Percentiles rank a stretch among this genome's conserved stretches.
These are phyloP conservation scores for Mycotypha africana DNA, from an alignment of 371 early-diverging fungal species.

Conservation along the genomic window DNA sequence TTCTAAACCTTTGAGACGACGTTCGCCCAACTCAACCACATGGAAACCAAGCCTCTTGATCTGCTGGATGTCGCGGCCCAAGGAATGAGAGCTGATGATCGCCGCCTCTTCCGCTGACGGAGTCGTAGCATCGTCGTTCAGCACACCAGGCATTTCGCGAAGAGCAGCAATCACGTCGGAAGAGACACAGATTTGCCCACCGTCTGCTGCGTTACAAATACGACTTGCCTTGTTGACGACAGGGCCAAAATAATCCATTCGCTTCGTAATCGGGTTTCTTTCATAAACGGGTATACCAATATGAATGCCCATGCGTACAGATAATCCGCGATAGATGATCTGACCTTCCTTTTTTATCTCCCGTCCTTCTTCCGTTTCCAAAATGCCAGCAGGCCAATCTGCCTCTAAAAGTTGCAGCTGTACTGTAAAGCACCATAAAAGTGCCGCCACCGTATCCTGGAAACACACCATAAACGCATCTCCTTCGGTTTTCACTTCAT, in stretches of 20 bases:
- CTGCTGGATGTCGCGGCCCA: slow-evolving; percentile 55
- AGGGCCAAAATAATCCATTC: slow-evolving; percentile 97
- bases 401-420: slow-evolving; percentile 79
- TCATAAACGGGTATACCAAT: slow-evolving; percentile 90
- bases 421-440: slow-evolving; percentile 88
- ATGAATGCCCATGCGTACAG: slow-evolving; percentile 95
- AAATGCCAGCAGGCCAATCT: slow-evolving; percentile 91
- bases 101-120: neutral
- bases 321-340: slow-evolving; percentile 81
- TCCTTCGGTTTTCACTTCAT: slow-evolving; percentile 97
- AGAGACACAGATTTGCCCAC: slow-evolving; percentile 83
- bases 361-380: slow-evolving; percentile 75
- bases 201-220: slow-evolving; percentile 85
- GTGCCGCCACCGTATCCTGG: slow-evolving; percentile 78
- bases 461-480: slow-evolving; percentile 97
- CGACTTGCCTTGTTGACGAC: slow-evolving; percentile 90
- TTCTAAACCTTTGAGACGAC: slow-evolving; percentile 84
- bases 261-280: slow-evolving; percentile 82
- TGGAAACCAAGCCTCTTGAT: slow-evolving; percentile 69
- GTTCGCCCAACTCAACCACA: slow-evolving; percentile 74
- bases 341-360: slow-evolving; percentile 59
- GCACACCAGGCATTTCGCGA: slow-evolving; percentile 31
- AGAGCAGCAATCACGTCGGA: slow-evolving; percentile 60
- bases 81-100: slow-evolving; percentile 9
- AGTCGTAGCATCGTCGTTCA: slow-evolving; percentile 26